Base-by-base conservation (phyloP, 768 basidiomycete species). In the Tylopilus sp. region DNA sequence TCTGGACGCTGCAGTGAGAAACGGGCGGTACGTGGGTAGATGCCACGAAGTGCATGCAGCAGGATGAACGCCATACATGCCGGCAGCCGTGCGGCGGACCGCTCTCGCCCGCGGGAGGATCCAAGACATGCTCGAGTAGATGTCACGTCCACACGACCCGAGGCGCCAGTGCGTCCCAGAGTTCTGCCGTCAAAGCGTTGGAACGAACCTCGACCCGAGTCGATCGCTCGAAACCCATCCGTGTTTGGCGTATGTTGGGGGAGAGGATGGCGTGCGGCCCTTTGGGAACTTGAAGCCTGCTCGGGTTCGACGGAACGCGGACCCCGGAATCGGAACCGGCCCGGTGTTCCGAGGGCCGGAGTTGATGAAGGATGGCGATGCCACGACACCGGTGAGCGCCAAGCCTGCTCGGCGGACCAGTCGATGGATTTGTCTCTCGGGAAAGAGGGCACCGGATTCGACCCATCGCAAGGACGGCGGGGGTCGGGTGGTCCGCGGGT, bases 1-100 rank as follows among this genome's bases (percentile, higher is more conserved):
- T 84, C 79, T 1, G 92, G 86, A 2, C 96, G 83, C 69, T 97
- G 94, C 0, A 98, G 79, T 6, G 98, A 80, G 77, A 97, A 98
- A 6, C 89, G 81, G 1, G 90, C 84, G 1, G 87, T 89, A 16
- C 87, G 72, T 0, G 95, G 92, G 64, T 96, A 98, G 40, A 91
- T 77, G 1, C 84, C 84, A 26, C 87, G 79, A 6, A 97, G 71
- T 3, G 91, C 84, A 56, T 98, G 93, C 3, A 86, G 78, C 48
- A 98, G 77, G 59, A 96, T 80, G n/a, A 98, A 81, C 3, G 91
- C 85, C 6, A 85, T 81, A 55, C 88, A 87, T 1, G 88, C 82
- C 0, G 95, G 87, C 0, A 97, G 72, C 5, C 90, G 82, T 3
- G 72, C 0, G 81, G 73, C 6, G 71, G 64, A 16, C 80, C 56